Conservation (phyloP, 2,329 filamentous ascomycete species). For the Epichloe bromicola region DNA sequence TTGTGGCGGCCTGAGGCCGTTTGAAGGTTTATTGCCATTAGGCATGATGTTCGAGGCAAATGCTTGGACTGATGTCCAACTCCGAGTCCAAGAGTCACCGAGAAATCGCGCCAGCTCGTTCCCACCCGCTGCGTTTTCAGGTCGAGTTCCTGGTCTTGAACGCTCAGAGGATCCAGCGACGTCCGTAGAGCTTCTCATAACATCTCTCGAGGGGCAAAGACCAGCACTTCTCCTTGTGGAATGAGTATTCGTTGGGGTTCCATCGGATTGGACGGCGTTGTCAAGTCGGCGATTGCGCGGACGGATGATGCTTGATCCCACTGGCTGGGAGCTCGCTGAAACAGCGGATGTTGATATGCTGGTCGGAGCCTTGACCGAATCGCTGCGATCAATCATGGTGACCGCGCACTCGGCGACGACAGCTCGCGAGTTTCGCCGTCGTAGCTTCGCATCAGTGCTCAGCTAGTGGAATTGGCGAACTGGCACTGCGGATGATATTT, state of each 20-base stretch:
- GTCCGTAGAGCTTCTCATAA: neutral
- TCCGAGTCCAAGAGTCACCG: conserved; percentile 38
- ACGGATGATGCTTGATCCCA: conserved; percentile 28
- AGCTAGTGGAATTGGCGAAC: neutral
- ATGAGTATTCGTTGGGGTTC: conserved; percentile 10
- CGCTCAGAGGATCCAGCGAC: neutral
- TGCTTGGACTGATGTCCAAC: conserved; percentile 43
- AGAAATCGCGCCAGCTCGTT: conserved; percentile 29
- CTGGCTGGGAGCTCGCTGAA: conserved; percentile 27
- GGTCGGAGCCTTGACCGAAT: conserved; percentile 18
- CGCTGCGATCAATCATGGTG: conserved; percentile 24
- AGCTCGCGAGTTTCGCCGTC: conserved; percentile 14
- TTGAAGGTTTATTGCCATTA: conserved; percentile 12
- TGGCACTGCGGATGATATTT: neutral
- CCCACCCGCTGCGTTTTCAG: conserved; percentile 20
- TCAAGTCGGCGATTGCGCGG: conserved; percentile 37
- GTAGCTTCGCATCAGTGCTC: conserved; percentile 20
- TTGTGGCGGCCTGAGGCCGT: neutral
- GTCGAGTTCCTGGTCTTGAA: conserved; percentile 9
- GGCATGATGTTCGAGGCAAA: conserved; percentile 34
- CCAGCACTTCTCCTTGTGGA: neutral
- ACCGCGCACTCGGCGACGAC: conserved; percentile 19
- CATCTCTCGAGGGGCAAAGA: neutral
- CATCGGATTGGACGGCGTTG: conserved; percentile 17
- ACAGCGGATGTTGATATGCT: conserved; percentile 34